Percentiles rank a stretch among this genome's conserved stretches.
phyloP scores from a whole-genome alignment of 1,284 basidiomycete species.

The Phlebopus sp. region DNA sequence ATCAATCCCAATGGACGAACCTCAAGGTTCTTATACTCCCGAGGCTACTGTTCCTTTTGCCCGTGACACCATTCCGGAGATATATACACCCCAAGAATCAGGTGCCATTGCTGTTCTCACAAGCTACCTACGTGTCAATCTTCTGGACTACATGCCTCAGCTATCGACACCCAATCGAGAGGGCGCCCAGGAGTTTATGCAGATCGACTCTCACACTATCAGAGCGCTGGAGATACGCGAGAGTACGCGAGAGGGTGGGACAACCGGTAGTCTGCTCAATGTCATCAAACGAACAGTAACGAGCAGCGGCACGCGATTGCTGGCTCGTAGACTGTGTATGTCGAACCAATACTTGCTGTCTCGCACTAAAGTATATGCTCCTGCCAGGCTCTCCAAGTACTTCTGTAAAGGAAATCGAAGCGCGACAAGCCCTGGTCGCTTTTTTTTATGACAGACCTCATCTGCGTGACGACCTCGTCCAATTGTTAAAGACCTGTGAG shows the following conservation, averaged over 20 bases:
- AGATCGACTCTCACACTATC: constrained; percentile 89
- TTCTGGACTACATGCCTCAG: constrained; percentile 78
- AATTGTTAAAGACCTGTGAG: constrained; percentile 56
- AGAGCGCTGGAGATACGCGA: constrained; percentile 87
- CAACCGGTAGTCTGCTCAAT: constrained; percentile 74
- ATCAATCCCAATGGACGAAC: constrained; percentile 15
- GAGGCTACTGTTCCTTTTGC: constrained; percentile 7
- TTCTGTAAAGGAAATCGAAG: constrained; percentile 67
- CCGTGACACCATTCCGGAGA: constrained; percentile 9
- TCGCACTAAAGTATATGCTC: constrained; percentile 9
- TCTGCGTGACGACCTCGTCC: constrained; percentile 67
- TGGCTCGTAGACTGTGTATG: constrained; percentile 76
- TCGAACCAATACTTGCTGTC: background rate
- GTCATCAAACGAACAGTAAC: constrained; percentile 81
- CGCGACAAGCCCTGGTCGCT: constrained; percentile 78
- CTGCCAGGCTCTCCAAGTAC: constrained; percentile 81
- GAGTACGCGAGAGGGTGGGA: constrained; percentile 69
- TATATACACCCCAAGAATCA: constrained; percentile 44
- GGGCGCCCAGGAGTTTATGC: constrained; percentile 62
- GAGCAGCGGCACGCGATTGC: constrained; percentile 74
- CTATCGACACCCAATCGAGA: constrained; percentile 64
- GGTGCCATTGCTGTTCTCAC: constrained; percentile 68
- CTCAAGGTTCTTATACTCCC: background rate
- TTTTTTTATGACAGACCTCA: constrained; percentile 66
- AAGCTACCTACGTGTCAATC: constrained; percentile 64